Conservation (phyloP, 176 grass and related monocot species). For the Miscanthus lutarioriparius region DNA sequence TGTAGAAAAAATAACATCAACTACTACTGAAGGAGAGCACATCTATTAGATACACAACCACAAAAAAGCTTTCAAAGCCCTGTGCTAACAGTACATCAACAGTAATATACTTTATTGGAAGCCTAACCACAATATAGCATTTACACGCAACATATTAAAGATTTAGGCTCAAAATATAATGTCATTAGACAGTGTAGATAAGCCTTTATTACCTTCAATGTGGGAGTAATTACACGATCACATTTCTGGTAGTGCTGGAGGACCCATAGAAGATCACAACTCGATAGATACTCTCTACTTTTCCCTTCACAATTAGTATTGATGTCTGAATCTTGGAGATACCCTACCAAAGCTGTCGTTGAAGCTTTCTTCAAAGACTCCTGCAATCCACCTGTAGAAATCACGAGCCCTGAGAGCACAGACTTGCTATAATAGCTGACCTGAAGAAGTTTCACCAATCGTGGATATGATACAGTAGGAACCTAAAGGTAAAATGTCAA, state of each 20-base stretch:
- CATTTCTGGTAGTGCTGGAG: slow-evolving; percentile 72
- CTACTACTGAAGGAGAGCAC: neutral
- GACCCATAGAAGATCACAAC: slow-evolving; percentile 79
- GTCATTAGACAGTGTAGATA: neutral
- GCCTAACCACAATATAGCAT: slow-evolving; percentile 8
- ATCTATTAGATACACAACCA: neutral
- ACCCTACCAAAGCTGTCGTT: slow-evolving; percentile 68
- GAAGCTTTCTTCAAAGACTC: slow-evolving; percentile 81
- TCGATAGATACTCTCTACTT: slow-evolving; percentile 61
- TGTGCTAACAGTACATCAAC: neutral
- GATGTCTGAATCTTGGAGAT: slow-evolving; percentile 58
- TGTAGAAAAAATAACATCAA: slow-evolving; percentile 2
- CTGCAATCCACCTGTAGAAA: slow-evolving; percentile 94
- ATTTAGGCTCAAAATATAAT: slow-evolving; percentile 31
- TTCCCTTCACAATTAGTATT: slow-evolving; percentile 51
- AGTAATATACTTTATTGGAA: neutral
- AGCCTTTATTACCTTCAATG: slow-evolving; percentile 66
- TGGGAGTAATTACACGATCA: slow-evolving; percentile 76
- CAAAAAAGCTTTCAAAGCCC: neutral
- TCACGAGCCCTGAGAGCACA: slow-evolving; percentile 91
- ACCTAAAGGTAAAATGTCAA: slow-evolving; percentile 44
- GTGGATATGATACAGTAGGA: slow-evolving; percentile 80
- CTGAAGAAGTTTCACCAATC: slow-evolving; percentile 80
- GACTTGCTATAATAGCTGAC: slow-evolving; percentile 66
- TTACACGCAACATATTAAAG: neutral